phyloP scores from a whole-genome alignment of 768 basidiomycete species.

The Suillus subaureus region DNA sequence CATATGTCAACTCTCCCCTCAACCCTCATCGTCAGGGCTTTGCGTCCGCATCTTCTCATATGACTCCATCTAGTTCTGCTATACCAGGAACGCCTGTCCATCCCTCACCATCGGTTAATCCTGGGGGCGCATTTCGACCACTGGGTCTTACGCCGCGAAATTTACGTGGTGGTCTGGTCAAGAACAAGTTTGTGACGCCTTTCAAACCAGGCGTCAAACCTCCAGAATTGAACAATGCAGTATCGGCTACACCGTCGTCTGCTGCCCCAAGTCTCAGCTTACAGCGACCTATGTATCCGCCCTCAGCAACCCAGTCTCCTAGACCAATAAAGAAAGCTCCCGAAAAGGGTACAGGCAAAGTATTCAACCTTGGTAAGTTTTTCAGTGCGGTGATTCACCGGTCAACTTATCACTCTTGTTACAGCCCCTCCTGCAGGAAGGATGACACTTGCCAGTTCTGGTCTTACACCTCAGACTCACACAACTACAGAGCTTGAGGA shows the following conservation, averaged over 20 bases:
- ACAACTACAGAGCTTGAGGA: constrained; percentile 44
- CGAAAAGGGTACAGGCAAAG: constrained; percentile 5
- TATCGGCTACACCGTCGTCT: constrained; percentile 2
- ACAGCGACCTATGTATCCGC: constrained; percentile 27
- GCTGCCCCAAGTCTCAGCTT: constrained; percentile 6
- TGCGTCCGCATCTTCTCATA: constrained; percentile 13
- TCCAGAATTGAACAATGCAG: constrained; percentile 27
- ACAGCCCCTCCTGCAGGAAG: constrained; percentile 41
- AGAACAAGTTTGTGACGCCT: constrained; percentile 56
- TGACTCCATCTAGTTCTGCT: constrained; percentile 1
- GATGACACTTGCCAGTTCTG: constrained; percentile 48
- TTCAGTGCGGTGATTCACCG: neutral
- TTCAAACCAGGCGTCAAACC: constrained; percentile 59
- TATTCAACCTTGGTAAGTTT: constrained; percentile 49
- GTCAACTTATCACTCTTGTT: constrained; percentile 7
- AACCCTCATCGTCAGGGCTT: constrained; percentile 11
- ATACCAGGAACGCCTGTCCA: constrained; percentile 38
- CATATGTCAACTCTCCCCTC: constrained; percentile 30
- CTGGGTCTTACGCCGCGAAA: constrained; percentile 26
- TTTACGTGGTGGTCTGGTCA: constrained; percentile 32
- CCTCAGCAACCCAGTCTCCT: constrained; percentile 15
- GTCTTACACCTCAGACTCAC: constrained; percentile 52
- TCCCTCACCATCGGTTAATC: constrained; percentile 28
- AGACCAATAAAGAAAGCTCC: constrained; percentile 14
- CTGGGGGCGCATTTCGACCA: constrained; percentile 18